Evolutionary conservation across 2,329 filamentous ascomycete genomes (phyloP), one percentile per base, ranked within the genome.

Genomic region (Juglanconis sp.): DNA sequence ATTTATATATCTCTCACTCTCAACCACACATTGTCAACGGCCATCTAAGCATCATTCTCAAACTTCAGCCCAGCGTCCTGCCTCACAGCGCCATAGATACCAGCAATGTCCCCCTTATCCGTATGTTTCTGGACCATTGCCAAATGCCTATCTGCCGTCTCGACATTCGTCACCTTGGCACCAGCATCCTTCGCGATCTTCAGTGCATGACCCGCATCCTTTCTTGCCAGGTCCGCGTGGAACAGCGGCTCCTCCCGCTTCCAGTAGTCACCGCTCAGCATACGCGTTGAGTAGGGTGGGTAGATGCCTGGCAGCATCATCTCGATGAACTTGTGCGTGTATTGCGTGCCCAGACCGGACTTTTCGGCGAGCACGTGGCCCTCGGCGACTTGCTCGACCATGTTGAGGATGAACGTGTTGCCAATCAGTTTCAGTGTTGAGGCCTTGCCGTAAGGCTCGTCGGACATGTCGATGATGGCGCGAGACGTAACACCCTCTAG

Each of bases 351-450:
- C 3, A 96, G 77, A 0, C 92, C 92, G 0, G 84, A 82, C 74
- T 93, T 94, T 73, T 96, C 92, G 5, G 91, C 91, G 5, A 92
- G 75, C 1, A 89, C 85, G 69, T 94, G 84, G 5, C 87, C 89
- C 76, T 96, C 91, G 1, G 90, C 86, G 4, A 96, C 77, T 55
- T 90, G 83, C 69, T 92, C 88, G 31, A 93, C 84, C 83, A 93
- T 93, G 76, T 90, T 90, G 46, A 96, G 72, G 67, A 96, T 82
- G 71, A 96, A 93, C 0, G 89, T 91, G 74, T 96, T 96, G 60
- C 93, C 92, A 9, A 96, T 82, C 24, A 96, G 79, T 75, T 96
- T 95, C 52, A 96, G 79, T 50, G 86, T 82, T 1, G 86, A 83
- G 4, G 92, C 87, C 56, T 86, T 85, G 56, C 88, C 84, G 53